Base-by-base conservation (phyloP, 306 rosid species). In the Heteromeles arbutifolia region DNA sequence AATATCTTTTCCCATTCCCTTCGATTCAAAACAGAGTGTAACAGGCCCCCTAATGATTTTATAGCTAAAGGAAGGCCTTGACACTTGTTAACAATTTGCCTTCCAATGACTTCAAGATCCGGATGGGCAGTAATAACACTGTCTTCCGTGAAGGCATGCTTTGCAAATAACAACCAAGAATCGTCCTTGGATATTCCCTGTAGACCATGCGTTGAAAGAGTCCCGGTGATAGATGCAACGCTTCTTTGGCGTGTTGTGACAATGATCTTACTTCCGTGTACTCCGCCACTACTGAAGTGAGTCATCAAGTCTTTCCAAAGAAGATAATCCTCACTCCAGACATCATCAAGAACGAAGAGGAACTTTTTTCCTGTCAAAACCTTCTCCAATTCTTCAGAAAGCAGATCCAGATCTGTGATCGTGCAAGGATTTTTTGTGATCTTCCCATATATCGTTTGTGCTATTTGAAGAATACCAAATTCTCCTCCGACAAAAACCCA, bases 321-420 rank as follows among this genome's bases (percentile, higher is more conserved):
- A 15, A 1, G 1, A 56, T 29, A 72, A 39, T 65, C 12, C 45
- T 65, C 82, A 41, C 65, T 79, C 73, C 82, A 79, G 18, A 79
- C 68, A 8, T 79, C 82, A 31, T 79, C 82, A 7, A 52, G 65
- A n/a, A 79, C 79, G 21, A 34, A 3, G 1, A 77, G 29, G 43
- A 77, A 77, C 29, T 57, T 77, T 50, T 44, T 77, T 19, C 28
- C n/a, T 68, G 1, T 21, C 69, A 69, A 43, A 19, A 4, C 21
- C 11, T 28, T 2, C 29, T 28, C 29, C 29, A 28, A 28, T 28
- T 28, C 29, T 28, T 28, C 29, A 28, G 29, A 28, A 28, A 28
- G 29, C 29, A 28, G 3, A 28, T 28, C 29, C 29, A 28, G 29
- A 28, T 28, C 29, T 28, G 29, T 28, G 29, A 28, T 28, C 29